These are phyloP conservation scores for Ganoderma lingzhi DNA, from an alignment of 1,284 basidiomycete species.

Conservation along the genomic window DNA sequence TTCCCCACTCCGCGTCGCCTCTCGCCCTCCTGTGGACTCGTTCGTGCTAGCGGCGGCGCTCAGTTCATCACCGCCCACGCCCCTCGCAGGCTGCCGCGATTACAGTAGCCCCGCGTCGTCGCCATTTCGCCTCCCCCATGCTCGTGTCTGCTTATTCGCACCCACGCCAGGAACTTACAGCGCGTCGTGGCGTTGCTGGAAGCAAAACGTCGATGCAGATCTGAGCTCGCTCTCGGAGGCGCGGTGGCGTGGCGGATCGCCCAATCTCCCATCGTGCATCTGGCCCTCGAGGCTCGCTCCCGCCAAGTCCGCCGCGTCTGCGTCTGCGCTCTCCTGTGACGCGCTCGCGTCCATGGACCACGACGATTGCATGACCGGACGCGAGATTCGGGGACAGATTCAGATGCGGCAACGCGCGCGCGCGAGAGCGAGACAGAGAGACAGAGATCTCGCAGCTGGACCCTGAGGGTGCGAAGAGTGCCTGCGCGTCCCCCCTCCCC, in stretches of 20 bases:
- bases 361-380: neutral
- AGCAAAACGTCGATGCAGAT: neutral
- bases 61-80: constrained; percentile 11
- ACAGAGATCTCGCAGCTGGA: constrained; percentile 1
- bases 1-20: constrained; percentile 11
- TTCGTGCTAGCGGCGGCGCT: constrained; percentile 23
- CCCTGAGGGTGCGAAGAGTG: constrained; percentile 6
- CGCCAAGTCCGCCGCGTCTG: neutral
- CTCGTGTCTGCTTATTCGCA: neutral
- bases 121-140: neutral
- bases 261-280: constrained; percentile 6
- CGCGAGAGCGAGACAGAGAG: too few species aligned
- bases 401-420: neutral
- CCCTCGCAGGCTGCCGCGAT: neutral
- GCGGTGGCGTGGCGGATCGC: constrained; percentile 9
- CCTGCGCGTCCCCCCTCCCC: neutral
- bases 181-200: neutral
- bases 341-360: neutral
- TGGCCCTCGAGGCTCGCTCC: neutral
- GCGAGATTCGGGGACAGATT: constrained; percentile 11
- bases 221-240: neutral
- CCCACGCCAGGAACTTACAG: neutral
- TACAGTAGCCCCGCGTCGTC: neutral
- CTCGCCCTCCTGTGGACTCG: constrained; percentile 11
- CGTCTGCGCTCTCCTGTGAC: neutral